A percentile compares a stretch with the other conserved stretches of the same genome.
phyloP scores from a whole-genome alignment of 345 rosid species.

The Physaria fendleri region DNA sequence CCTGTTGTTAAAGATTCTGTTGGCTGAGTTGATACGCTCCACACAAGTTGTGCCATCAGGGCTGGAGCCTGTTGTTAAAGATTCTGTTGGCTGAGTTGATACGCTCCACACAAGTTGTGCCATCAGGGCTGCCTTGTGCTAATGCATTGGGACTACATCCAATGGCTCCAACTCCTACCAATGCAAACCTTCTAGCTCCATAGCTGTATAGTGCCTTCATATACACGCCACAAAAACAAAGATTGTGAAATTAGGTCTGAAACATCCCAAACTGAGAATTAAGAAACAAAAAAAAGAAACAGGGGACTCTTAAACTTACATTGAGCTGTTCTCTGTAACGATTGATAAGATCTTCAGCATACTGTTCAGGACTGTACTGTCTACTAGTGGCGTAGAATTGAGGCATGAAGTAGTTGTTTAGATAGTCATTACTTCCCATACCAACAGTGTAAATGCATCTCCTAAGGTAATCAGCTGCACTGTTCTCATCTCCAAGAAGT shows the following conservation, averaged over 20 bases:
- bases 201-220: constrained; percentile 50
- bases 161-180: constrained; percentile 72
- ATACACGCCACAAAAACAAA: not conserved
- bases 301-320: constrained; percentile 31
- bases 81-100: constrained; percentile 61
- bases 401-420: constrained; percentile 93
- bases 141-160: constrained; percentile 86
- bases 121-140: constrained; percentile 59
- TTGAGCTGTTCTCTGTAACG: constrained; percentile 51
- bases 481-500: constrained; percentile 49
- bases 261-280: not conserved
- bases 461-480: constrained; percentile 52
- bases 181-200: constrained; percentile 78
- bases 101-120: constrained; percentile 51
- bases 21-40: constrained; percentile 47
- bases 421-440: constrained; percentile 91
- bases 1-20: constrained; percentile 59
- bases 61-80: constrained; percentile 66
- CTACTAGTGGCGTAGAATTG: constrained; percentile 41
- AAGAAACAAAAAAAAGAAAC: not conserved
- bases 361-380: constrained; percentile 52
- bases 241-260: not conserved
- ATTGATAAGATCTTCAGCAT: constrained; percentile 49
- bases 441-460: constrained; percentile 65
- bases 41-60: constrained; percentile 65